Base-by-base conservation (phyloP, 805 yeast genomes). In the Metschnikowia bowlesiae region DNA sequence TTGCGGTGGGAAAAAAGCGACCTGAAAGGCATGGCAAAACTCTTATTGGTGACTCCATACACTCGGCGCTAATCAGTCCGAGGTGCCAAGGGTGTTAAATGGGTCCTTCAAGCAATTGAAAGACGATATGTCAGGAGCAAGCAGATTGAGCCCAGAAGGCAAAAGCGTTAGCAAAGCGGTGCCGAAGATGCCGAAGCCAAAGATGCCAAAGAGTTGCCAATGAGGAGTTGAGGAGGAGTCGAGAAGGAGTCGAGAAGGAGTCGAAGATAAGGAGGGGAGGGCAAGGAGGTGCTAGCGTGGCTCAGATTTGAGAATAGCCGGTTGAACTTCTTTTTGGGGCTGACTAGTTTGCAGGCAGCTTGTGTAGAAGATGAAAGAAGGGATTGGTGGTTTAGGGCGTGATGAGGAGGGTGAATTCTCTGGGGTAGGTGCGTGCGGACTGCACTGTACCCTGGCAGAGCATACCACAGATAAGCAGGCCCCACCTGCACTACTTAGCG, bases 1-100 rank as follows among this genome's bases (percentile, higher is more conserved):
- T 42, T 42, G 13, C 45, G 32, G 43, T 29, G 43, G 30, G 45
- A 42, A 33, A 42, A 42, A 8, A 33, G 45, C 38, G 45, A 33
- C 45, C 45, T 30, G 22, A 42, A 13, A 8, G 45, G 30, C 45
- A 42, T 42, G 4, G 18, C 34, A 33, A 29, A 29, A 28, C 16
- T 7, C 10, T 4, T 11, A 6, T 37, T 9, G 29, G 28, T 29
- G 8, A 13, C 29, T 37, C 29, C 39, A 37, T 37, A 26, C 30
- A 37, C 39, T 37, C 29, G 26, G n/a, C 29, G 36, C 2, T 22
- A 22, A 22, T 22, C 22, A 22, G 22, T 22, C 22, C 22, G 22
- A 22, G 22, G 22, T 22, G 22, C 22, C 5, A 22, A 22, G 22
- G 22, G 22, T 22, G 22, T 22, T 22, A 7, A 34, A 33, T 33